phyloP scores from a whole-genome alignment of 495 filamentous ascomycete genomes.

The Choiromyces venosus region DNA sequence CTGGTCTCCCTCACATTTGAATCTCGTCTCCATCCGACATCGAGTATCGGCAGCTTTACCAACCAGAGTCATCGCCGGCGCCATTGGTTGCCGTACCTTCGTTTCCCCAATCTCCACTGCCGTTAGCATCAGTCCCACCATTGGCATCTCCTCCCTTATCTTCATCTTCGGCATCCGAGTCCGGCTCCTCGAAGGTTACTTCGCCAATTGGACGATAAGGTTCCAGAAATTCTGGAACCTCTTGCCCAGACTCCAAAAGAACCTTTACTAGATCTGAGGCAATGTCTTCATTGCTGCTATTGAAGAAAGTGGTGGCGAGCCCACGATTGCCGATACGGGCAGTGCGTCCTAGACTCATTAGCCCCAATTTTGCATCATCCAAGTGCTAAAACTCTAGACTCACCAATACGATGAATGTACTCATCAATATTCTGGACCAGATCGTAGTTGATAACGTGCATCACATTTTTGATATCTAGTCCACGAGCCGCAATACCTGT shows the following conservation, averaged over 20 bases:
- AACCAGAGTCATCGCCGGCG: neutral
- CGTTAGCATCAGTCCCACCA: conserved; percentile 5
- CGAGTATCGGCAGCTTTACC: neutral
- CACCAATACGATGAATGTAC: conserved; percentile 90
- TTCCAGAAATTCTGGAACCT: conserved; percentile 75
- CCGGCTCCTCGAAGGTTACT: conserved; percentile 37
- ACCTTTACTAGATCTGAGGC: conserved; percentile 67
- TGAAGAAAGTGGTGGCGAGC: conserved; percentile 84
- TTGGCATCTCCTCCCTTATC: conserved; percentile 9
- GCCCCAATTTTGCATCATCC: conserved; percentile 1
- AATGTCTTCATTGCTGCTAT: conserved; percentile 62
- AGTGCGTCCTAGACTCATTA: conserved; percentile 66
- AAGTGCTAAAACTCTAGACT: conserved; percentile 26
- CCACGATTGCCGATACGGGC: conserved; percentile 87
- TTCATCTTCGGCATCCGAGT: conserved; percentile 28
- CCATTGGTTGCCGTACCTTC: neutral
- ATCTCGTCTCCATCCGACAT: neutral
- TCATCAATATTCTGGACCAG: conserved; percentile 92
- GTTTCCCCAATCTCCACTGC: neutral
- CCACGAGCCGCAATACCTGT: conserved; percentile 83
- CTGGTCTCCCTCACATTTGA: neutral
- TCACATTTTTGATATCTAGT: conserved; percentile 79
- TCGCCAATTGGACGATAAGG: conserved; percentile 44
- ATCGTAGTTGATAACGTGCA: conserved; percentile 91
- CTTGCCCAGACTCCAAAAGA: conserved; percentile 69